These are phyloP conservation scores for Paulinella micropora DNA, from an alignment of 78 protist species.

Conservation along the genomic window DNA sequence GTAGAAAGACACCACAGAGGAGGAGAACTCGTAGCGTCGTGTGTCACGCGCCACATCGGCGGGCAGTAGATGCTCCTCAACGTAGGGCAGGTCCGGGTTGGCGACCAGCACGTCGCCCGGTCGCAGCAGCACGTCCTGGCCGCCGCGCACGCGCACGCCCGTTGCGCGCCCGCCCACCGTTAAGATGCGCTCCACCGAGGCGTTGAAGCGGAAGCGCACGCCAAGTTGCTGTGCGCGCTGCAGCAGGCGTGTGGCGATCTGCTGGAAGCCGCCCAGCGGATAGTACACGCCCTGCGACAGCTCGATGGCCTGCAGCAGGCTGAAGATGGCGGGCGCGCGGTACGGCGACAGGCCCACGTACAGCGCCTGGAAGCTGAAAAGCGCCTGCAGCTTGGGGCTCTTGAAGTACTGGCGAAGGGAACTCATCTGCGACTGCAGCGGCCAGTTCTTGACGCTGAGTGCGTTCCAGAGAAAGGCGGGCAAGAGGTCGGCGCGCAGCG, in stretches of 20 bases:
- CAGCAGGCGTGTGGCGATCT: background rate
- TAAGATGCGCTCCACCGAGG: background rate
- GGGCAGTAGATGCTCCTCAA: background rate
- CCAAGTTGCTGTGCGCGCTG: background rate
- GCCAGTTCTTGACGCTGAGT: conserved; percentile 1
- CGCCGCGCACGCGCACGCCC: background rate
- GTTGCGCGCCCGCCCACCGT: background rate
- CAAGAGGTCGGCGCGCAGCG: background rate
- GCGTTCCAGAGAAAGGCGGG: background rate
- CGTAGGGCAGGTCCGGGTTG: conserved; percentile 23
- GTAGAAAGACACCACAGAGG: conserved; percentile 9
- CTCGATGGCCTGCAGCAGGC: conserved; percentile 15
- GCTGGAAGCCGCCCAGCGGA: conserved; percentile 9
- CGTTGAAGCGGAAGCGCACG: background rate
- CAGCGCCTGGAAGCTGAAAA: background rate
- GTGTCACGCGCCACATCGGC: background rate
- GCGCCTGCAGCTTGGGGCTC: background rate
- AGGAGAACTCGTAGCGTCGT: background rate
- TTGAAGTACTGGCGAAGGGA: conserved; percentile 5
- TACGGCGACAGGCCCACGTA: conserved; percentile 17
- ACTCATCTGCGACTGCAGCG: background rate
- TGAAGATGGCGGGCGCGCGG: conserved; percentile 1
- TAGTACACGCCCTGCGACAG: conserved; percentile 10
- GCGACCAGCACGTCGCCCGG: conserved; percentile 8
- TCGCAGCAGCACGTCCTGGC: background rate